Base-by-base conservation (phyloP, 768 basidiomycete genomes). In the Termitomyces sp. region DNA sequence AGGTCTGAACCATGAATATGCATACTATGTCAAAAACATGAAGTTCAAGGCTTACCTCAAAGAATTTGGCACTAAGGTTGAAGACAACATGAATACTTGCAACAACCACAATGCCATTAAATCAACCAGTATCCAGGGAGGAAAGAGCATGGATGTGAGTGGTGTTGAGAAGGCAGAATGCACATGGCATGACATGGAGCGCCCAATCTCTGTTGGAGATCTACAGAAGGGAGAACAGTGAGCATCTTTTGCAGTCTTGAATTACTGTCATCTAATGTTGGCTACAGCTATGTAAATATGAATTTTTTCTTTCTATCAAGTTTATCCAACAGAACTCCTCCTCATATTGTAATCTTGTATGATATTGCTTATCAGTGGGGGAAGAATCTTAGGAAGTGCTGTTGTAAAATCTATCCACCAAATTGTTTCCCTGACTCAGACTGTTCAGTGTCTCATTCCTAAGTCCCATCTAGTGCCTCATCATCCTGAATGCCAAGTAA, bases 301-400 rank as follows among this genome's bases (percentile, higher is more conserved):
- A 69, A 71, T 46, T 69, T 63, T 42, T 58, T 70, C 14, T 62
- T 68, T 17, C 32, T 66, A 1, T 67, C 63, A 10, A 64, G 61
- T 43, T 43, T 71, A 10, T 31, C n/a, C 3, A 60, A 62, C 8
- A 54, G 60, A n/a, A 9, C 46, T 1, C 59, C 62, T 3, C 16
- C 21, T 1, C 21, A n/a, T 31, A 0, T 25, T 69, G 2, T 65
- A 16, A 29, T 68, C 5, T 68, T 65, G 0, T 72, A 72, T 38
- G 68, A 71, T 46, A 73, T 72, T 19, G 59, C 58, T 0, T 72
- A 68, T 53, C 69, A 72, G 34, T 72, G 67, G 63, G 54, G 40
- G 1, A 60, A 54, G 19, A 65, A 71, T n/a, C 51, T 71, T 4
- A n/a, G n/a, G 6, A 56, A 57, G 21, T 59, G 65, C 12, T 50